Base-by-base conservation (phyloP, 1,284 basidiomycete genomes). In the Malassezia sp. region DNA sequence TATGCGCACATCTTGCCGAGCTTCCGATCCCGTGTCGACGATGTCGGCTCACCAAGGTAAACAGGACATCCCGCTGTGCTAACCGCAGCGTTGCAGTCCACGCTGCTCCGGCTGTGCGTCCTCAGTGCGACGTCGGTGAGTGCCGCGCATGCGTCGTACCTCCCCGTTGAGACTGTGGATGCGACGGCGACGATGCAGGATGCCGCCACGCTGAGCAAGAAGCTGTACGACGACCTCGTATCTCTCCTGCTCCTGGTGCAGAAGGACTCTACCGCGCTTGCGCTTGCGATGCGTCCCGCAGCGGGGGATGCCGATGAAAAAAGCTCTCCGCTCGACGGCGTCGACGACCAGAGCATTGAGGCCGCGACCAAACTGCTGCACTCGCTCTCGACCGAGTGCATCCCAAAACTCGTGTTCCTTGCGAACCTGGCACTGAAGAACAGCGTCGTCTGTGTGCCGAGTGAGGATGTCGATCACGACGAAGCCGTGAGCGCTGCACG, bases 121-220 rank as follows among this genome's bases (percentile, higher is more conserved):
- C 56, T 63, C 34, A 60, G 61, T 40, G 59, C 61, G 17, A 55
- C 61, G 20, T 63, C 61, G 26, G 52, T 61, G 18, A 53, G 60
- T 24, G 56, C 59, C 18, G 52, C 57, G 10, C 52, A 56, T 18
- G 37, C 59, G 4, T 51, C 45, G 17, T 46, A 52, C 20, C 34
- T 18, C 1, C 34, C 45, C 2, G 30, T 36, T 9, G 40, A 49
- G 35, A 31, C 34, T 15, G 30, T 49, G 7, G 43, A 45, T 17
- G 18, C 30, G 2, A 34, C 31, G 7, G 48, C 54, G 4, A 32
- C 52, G 22, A 42, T 45, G 42, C 42, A 39, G 37, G 42, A 50
- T 33, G 50, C 45, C 10, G n/a, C 32, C 5, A 36, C 26, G n/a
- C 59, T 63, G 7, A 42, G 53, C 18, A 34, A 41, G 11, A 55